Conservation (phyloP, 202 grass and related monocot genomes). For the Schoenoplectus triqueter region DNA sequence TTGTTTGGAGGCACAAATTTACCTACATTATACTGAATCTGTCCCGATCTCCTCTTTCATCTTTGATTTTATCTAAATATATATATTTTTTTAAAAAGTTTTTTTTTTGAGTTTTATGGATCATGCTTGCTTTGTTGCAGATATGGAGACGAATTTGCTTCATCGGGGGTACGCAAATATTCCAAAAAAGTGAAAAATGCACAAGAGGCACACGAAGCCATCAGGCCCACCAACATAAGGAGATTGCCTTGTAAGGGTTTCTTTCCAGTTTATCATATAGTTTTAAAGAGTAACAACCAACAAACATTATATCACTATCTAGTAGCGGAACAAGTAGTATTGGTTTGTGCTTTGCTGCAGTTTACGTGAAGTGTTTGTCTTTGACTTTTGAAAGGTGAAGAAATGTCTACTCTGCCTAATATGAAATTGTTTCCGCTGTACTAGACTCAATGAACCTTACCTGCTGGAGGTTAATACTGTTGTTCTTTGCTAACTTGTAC, state of each 20-base stretch:
- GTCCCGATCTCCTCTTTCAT: not conserved
- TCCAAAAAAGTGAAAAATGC: slow-evolving; percentile 98
- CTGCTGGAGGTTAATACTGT: slow-evolving; percentile 8
- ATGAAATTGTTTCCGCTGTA: slow-evolving; percentile 27
- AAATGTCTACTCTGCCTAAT: slow-evolving; percentile 28
- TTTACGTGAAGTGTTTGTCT: slow-evolving; percentile 7
- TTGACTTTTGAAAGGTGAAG: slow-evolving; percentile 1
- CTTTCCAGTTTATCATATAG: slow-evolving; percentile 30
- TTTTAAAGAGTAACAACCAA: not conserved
- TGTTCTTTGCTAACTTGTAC: slow-evolving; percentile 9
- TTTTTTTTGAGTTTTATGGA: slow-evolving; percentile 13
- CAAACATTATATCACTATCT: slow-evolving; percentile 2
- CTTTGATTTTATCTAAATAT: slow-evolving; percentile 18
- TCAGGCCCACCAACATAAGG: slow-evolving; percentile 92
- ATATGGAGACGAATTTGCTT: slow-evolving; percentile 70
- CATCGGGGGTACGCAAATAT: slow-evolving; percentile 68
- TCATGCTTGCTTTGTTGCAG: slow-evolving; percentile 50
- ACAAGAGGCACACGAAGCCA: slow-evolving; percentile 99
- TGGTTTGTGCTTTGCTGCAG: slow-evolving; percentile 7
- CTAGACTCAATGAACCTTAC: not conserved
- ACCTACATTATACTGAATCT: slow-evolving; percentile 23
- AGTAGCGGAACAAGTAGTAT: not conserved
- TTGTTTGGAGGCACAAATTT: not conserved
- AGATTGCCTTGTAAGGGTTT: slow-evolving; percentile 77
- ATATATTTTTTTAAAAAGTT: too few relatives aligned